A percentile compares a stretch with the other conserved stretches of the same genome.
These are phyloP conservation scores for Pleurotus eryngii DNA, from an alignment of 768 basidiomycete genomes.

Conservation along the genomic window DNA sequence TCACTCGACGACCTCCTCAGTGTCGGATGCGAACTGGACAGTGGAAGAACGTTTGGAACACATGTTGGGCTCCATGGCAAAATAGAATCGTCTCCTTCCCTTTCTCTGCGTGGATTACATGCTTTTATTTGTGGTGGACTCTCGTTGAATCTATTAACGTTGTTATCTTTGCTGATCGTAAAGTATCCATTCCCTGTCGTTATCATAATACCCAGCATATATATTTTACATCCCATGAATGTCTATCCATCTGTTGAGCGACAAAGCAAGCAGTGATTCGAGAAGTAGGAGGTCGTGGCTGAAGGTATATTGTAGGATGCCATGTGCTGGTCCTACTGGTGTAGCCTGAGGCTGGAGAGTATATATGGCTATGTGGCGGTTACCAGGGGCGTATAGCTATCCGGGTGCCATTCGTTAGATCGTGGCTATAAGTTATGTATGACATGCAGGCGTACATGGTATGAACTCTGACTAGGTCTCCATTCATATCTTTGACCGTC, in stretches of 20 bases:
- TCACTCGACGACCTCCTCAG: slow-evolving; percentile 62
- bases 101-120: slow-evolving; percentile 18
- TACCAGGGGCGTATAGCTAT: slow-evolving; percentile 48
- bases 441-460: slow-evolving; percentile 49
- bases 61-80: slow-evolving; percentile 52
- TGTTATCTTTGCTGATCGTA: slow-evolving; percentile 8
- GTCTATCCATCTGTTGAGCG: slow-evolving; percentile 76
- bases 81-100: slow-evolving; percentile 13
- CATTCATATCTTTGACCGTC: slow-evolving; percentile 66
- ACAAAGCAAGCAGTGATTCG: slow-evolving; percentile 62
- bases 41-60: slow-evolving; percentile 76
- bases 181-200: slow-evolving; percentile 5
- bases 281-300: slow-evolving; percentile 56
- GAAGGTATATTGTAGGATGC: slow-evolving; percentile 62
- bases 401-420: slow-evolving; percentile 4
- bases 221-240: slow-evolving; percentile 40
- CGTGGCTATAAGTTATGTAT: not conserved
- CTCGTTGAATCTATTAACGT: slow-evolving; percentile 18
- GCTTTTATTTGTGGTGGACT: slow-evolving; percentile 18
- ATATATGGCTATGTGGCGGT: slow-evolving; percentile 54
- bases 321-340: slow-evolving; percentile 62
- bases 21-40: slow-evolving; percentile 68
- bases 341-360: slow-evolving; percentile 50
- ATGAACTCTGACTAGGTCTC: slow-evolving; percentile 53
- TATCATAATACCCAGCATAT: slow-evolving; percentile 4